Evolutionary conservation across 164 flowering plant species (phyloP), one percentile per base, ranked within the genome.

Genomic region (Berberis thunbergii): DNA sequence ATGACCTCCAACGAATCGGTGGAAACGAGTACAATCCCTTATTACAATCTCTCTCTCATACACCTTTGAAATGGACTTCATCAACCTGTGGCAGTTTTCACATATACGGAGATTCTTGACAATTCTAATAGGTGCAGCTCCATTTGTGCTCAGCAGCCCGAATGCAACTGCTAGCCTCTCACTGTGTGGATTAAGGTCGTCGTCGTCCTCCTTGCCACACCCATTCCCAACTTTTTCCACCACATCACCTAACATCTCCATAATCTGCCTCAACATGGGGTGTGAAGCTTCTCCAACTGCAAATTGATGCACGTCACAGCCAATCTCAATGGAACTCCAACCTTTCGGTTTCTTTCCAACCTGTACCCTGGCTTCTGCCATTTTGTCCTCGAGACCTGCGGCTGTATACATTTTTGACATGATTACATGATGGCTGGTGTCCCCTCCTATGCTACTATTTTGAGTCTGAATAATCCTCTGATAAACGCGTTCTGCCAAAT

Each of bases 301-400:
- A 56, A 67, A 70, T 54, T 64, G 68, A 67, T 74, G 71, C n/a
- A 74, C 67, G 1, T 53, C n/a, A n/a, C 58, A 46, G 45, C 70
- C 76, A 45, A 55, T 56, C 56, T 54, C 61, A 13, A 68, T 68
- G 61, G 61, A 68, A 63, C 70, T 68, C 13, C 26, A 26, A 26
- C 69, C 76, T 10, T 56, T 62, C 3, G 76, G 72, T 69, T 73
- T 73, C 70, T 59, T 73, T 26, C 70, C 70, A 4, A 68, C 43
- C 43, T 62, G 62, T 12, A 41, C 26, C 48, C 76, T 66, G 38
- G 56, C 57, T 62, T 69, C 67, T 7, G 69, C 64, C 76, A 69
- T 73, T 45, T 65, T 69, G 49, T 69, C 67, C n/a, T 43, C 46
- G 38, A 69, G 42, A 49, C 69, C 76, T 2, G 65, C 70, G 5